Conservation (phyloP, 345 rosid genomes). For the Cardiospermum halicacabum region DNA sequence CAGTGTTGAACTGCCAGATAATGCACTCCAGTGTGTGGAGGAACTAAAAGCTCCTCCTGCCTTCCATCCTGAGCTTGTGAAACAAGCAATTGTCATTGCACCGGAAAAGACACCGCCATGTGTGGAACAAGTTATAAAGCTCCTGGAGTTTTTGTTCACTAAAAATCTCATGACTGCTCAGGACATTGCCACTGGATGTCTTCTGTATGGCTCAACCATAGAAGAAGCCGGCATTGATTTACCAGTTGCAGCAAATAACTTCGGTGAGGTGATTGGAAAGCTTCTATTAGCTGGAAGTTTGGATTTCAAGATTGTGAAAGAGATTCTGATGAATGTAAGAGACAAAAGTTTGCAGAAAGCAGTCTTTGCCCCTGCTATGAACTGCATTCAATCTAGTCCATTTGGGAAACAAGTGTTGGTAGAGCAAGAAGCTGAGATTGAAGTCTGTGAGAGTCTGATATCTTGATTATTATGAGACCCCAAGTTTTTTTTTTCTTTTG, state of each 20-base stretch:
- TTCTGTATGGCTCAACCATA: slow-evolving; percentile 59
- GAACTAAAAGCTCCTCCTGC: slow-evolving; percentile 60
- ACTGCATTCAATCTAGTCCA: slow-evolving; percentile 29
- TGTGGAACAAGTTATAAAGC: slow-evolving; percentile 41
- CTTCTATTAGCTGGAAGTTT: slow-evolving; percentile 43
- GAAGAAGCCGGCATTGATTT: slow-evolving; percentile 81
- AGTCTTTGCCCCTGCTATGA: slow-evolving; percentile 47
- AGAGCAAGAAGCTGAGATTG: slow-evolving; percentile 48
- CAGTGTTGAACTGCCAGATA: slow-evolving; percentile 43
- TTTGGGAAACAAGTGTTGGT: slow-evolving; percentile 38
- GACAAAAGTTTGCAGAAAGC: slow-evolving; percentile 50
- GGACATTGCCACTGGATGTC: slow-evolving; percentile 60
- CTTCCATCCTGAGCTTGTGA: slow-evolving; percentile 67
- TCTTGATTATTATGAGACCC: not conserved
- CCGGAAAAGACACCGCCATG: slow-evolving; percentile 67
- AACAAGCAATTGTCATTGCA: slow-evolving; percentile 69
- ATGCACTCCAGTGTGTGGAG: slow-evolving; percentile 73
- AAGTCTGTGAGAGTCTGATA: slow-evolving; percentile 57
- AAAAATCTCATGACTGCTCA: slow-evolving; percentile 43
- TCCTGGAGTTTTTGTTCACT: slow-evolving; percentile 41
- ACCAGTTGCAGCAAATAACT: slow-evolving; percentile 71
- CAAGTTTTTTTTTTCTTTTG: slow-evolving; percentile 6
- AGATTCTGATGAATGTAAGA: slow-evolving; percentile 59
- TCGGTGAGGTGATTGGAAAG: slow-evolving; percentile 69
- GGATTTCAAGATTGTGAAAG: slow-evolving; percentile 50